phyloP scores from a whole-genome alignment of 495 filamentous ascomycete species.

The Cryomyces minteri region DNA sequence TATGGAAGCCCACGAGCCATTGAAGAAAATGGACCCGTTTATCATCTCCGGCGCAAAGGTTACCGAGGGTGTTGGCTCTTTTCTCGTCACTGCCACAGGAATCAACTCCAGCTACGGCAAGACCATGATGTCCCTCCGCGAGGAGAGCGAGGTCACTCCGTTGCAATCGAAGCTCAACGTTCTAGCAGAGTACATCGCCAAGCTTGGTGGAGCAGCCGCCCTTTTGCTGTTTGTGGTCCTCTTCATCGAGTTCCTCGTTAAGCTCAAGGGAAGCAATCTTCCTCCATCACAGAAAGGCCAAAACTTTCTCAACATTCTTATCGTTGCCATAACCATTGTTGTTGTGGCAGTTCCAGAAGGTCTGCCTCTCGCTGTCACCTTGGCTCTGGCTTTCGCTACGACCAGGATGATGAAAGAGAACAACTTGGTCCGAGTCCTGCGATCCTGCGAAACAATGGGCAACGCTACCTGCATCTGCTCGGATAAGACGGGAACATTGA shows the following conservation, averaged over 20 bases:
- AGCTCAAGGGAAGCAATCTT: slow-evolving; percentile 33
- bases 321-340: slow-evolving; percentile 86
- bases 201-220: slow-evolving; percentile 71
- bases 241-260: slow-evolving; percentile 73
- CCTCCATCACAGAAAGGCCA: slow-evolving; percentile 63
- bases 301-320: slow-evolving; percentile 79
- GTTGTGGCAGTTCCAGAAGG: slow-evolving; percentile 94
- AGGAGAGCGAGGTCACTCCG: slow-evolving; percentile 84
- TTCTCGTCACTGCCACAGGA: slow-evolving; percentile 72
- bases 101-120: slow-evolving; percentile 80
- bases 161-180: slow-evolving; percentile 83
- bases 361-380: slow-evolving; percentile 76
- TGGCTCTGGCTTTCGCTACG: slow-evolving; percentile 87
- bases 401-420: slow-evolving; percentile 91
- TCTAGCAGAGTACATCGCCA: slow-evolving; percentile 84
- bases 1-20: slow-evolving; percentile 53
- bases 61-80: slow-evolving; percentile 76
- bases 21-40: slow-evolving; percentile 84
- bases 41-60: slow-evolving; percentile 87
- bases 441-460: slow-evolving; percentile 97
- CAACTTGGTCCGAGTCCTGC: slow-evolving; percentile 76
- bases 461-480: slow-evolving; percentile 94
- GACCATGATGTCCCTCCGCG: slow-evolving; percentile 83
- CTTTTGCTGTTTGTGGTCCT: slow-evolving; percentile 77
- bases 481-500: slow-evolving; percentile 92